These are phyloP conservation scores for Schwanniomyces etchellsii DNA, from an alignment of 1,139 yeast genomes.

Conservation along the genomic window DNA sequence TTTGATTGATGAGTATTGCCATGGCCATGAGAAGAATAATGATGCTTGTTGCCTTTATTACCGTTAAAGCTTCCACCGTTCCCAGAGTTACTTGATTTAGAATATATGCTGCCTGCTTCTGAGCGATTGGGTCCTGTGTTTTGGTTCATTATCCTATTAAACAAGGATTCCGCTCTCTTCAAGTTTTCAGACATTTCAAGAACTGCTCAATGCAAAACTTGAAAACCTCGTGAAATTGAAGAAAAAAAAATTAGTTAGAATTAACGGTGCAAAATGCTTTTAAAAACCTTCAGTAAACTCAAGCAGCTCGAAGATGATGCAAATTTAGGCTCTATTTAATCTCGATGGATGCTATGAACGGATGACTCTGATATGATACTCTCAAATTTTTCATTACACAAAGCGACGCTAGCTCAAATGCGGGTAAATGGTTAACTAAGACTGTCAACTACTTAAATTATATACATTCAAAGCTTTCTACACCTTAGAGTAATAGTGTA, in stretches of 20 bases:
- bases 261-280: too few relatives aligned
- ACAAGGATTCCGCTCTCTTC: slow-evolving; percentile 45
- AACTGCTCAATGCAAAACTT: too few relatives aligned
- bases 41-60: slow-evolving; percentile 2
- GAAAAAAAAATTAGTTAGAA: too few relatives aligned
- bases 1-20: slow-evolving; percentile 4
- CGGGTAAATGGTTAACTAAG: too few relatives aligned
- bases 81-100: not conserved
- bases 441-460: too few relatives aligned
- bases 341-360: too few relatives aligned
- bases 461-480: too few relatives aligned
- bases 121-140: slow-evolving; percentile 10
- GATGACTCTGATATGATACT: not conserved
- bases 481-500: slow-evolving; percentile 74
- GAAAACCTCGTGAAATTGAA: too few relatives aligned
- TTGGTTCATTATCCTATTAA: slow-evolving; percentile 45
- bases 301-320: not conserved
- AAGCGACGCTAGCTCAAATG: not conserved
- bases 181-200: slow-evolving; percentile 40
- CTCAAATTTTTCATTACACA: not conserved
- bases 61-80: slow-evolving; percentile 1
- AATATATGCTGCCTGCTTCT: slow-evolving; percentile 1
- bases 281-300: too few relatives aligned
- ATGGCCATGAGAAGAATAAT: slow-evolving; percentile 1
- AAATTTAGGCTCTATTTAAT: too few relatives aligned